Evolutionary conservation across 2,329 filamentous ascomycete species (phyloP).

Genomic region (Talaromyces verruculosus): DNA sequence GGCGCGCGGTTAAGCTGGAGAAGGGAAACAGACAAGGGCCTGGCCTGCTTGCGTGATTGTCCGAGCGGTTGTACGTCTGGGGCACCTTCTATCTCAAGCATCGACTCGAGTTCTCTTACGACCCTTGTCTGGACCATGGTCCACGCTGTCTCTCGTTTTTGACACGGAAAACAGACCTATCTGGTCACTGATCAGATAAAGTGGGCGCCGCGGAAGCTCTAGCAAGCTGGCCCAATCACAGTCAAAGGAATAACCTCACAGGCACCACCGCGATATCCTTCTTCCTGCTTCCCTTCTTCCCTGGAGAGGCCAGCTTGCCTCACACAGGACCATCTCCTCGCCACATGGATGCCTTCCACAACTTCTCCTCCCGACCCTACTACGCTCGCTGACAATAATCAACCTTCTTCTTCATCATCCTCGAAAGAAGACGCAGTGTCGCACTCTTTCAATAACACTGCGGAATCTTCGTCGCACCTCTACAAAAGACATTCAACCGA

Average conservation of each 20-base stretch:
- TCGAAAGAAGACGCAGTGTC: slow-evolving; percentile 2
- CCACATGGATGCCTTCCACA: slow-evolving; percentile 23
- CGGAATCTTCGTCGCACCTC: slow-evolving; percentile 12
- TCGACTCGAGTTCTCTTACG: neutral
- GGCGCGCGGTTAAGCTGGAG: neutral
- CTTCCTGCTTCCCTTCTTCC: slow-evolving; percentile 5
- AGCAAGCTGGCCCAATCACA: slow-evolving; percentile 4
- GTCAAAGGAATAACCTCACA: slow-evolving; percentile 13
- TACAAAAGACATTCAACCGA: slow-evolving; percentile 18
- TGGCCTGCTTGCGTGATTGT: slow-evolving; percentile 3
- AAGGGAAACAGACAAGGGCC: neutral
- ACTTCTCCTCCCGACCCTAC: slow-evolving; percentile 15
- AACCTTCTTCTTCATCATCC: neutral
- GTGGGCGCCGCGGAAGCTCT: slow-evolving; percentile 2
- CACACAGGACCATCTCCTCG: slow-evolving; percentile 16
- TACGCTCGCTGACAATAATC: slow-evolving; percentile 17
- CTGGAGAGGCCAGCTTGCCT: slow-evolving; percentile 31
- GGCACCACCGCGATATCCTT: slow-evolving; percentile 8
- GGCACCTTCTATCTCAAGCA: neutral
- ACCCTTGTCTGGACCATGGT: neutral
- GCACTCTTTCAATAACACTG: slow-evolving; percentile 23
- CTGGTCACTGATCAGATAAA: neutral
- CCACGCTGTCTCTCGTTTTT: neutral
- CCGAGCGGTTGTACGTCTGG: neutral
- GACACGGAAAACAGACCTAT: neutral